Base-by-base conservation (phyloP, 257 asterid species). In the Solanum bukasovii region DNA sequence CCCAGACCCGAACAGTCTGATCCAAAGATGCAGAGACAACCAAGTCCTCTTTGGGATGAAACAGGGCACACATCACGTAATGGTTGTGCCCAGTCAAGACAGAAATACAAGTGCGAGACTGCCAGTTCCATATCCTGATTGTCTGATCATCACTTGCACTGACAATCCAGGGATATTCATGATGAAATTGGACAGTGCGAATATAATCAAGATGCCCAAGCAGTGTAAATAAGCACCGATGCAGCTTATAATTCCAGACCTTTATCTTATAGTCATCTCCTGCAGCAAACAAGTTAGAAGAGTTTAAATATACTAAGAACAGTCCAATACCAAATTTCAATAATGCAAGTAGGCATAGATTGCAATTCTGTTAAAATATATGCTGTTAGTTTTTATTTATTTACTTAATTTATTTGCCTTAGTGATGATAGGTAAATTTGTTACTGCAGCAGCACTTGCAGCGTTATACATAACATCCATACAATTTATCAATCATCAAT, bases 111-210 rank as follows among this genome's bases (percentile, higher is more conserved):
- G 97, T 95, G 5, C 99, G 97, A 3, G 99, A 97, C 82, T 97
- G 99, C 99, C 99, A 97, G 84, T 97, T 97, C 99, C 99, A 97
- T 88, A 97, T 94, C 90, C 99, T 93, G 84, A 97, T 97, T 38
- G 99, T 97, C 92, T 97, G 99, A 86, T 97, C 99, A 92, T 96
- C 99, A 91, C 98, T 95, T 56, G 99, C 98, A 91, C 99, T 97
- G 49, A 97, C 96, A 5, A 97, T 97, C 99, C 99, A 96, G 38
- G 99, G 99, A 91, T 91, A 90, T 92, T 96, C 99, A 37, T 97
- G 99, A 92, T 97, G 99, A 89, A 97, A 97, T 77, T 97, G 99
- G 59, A 96, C 99, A 1, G 99, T 97, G 34, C 99, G 93, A 86
- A 97, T 94, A 89, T 97, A 97, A 92, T 97, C 99, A 87, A 96